These are phyloP conservation scores for Claviceps sp. DNA, from an alignment of 2,329 filamentous ascomycete species.

Conservation along the genomic window DNA sequence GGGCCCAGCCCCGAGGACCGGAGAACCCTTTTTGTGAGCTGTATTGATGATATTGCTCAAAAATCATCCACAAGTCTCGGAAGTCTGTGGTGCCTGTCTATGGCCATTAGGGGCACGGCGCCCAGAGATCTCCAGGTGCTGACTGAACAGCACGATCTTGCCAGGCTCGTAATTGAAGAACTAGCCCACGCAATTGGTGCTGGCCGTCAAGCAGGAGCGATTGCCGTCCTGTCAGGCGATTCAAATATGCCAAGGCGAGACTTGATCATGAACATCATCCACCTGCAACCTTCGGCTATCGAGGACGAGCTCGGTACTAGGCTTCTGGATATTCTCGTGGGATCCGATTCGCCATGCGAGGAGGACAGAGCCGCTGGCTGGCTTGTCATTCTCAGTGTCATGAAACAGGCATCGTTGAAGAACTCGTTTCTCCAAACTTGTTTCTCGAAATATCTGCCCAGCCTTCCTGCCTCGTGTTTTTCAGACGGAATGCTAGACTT, in stretches of 20 bases:
- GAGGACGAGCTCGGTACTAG: slow-evolving; percentile 44
- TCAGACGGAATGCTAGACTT: slow-evolving; percentile 51
- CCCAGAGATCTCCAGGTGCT: slow-evolving; percentile 41
- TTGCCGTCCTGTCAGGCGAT: slow-evolving; percentile 31
- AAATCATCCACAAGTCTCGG: slow-evolving; percentile 54
- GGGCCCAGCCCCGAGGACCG: slow-evolving; percentile 43
- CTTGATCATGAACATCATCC: slow-evolving; percentile 44
- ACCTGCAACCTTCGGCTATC: slow-evolving; percentile 47
- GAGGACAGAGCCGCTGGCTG: slow-evolving; percentile 55
- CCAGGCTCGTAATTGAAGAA: slow-evolving; percentile 49
- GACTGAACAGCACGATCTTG: slow-evolving; percentile 46
- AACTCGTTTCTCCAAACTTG: slow-evolving; percentile 44
- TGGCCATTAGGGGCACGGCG: slow-evolving; percentile 32
- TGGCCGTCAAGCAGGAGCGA: slow-evolving; percentile 22
- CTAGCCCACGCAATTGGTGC: slow-evolving; percentile 38
- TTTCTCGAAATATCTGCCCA: slow-evolving; percentile 42
- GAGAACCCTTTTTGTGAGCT: slow-evolving; percentile 49
- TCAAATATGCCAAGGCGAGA: slow-evolving; percentile 42
- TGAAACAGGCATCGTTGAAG: slow-evolving; percentile 27
- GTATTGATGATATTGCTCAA: slow-evolving; percentile 52
- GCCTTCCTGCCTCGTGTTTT: slow-evolving; percentile 42
- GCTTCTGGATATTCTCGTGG: slow-evolving; percentile 64
- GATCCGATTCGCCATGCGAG: slow-evolving; percentile 42
- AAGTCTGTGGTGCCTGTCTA: slow-evolving; percentile 53
- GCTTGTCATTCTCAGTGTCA: slow-evolving; percentile 44